These are phyloP conservation scores for Porphyrellus sp. DNA, from an alignment of 1,284 basidiomycete species.

Conservation along the genomic window DNA sequence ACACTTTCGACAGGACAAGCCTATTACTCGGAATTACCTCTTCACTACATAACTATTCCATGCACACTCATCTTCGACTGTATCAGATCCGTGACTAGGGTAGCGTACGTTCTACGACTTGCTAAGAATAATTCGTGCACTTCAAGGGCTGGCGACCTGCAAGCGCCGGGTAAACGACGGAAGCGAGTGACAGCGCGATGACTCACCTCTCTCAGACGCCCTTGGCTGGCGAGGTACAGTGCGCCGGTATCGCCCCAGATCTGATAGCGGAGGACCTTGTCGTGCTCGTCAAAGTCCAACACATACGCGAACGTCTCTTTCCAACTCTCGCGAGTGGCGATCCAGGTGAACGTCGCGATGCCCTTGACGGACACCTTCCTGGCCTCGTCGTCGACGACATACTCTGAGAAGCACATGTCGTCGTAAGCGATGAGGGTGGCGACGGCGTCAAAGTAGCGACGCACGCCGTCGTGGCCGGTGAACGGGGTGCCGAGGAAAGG, in stretches of 20 bases:
- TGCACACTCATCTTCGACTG: slow-evolving; percentile 10
- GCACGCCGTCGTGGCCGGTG: slow-evolving; percentile 42
- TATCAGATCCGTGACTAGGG: slow-evolving; percentile 17
- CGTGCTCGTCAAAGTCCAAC: slow-evolving; percentile 56
- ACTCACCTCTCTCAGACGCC: slow-evolving; percentile 37
- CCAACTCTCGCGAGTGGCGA: slow-evolving; percentile 47
- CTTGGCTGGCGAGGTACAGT: slow-evolving; percentile 55
- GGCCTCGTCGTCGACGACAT: slow-evolving; percentile 38
- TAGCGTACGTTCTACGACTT: background rate
- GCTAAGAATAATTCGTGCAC: background rate
- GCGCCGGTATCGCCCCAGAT: slow-evolving; percentile 69
- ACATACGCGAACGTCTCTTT: slow-evolving; percentile 61
- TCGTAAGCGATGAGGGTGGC: slow-evolving; percentile 42
- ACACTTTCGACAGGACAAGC: slow-evolving; percentile 14
- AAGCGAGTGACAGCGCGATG: background rate
- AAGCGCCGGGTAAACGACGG: background rate
- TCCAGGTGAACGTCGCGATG: slow-evolving; percentile 55
- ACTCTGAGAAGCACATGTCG: slow-evolving; percentile 43
- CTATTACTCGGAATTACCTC: background rate
- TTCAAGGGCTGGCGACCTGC: background rate
- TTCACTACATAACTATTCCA: background rate
- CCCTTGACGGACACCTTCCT: slow-evolving; percentile 55
- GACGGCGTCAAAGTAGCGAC: slow-evolving; percentile 51
- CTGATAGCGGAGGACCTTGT: slow-evolving; percentile 56
- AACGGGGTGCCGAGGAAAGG: slow-evolving; percentile 58